Evolutionary conservation across 2,329 filamentous ascomycete genomes (phyloP), one percentile per base, ranked within the genome.

Genomic region (Nemania sp.): DNA sequence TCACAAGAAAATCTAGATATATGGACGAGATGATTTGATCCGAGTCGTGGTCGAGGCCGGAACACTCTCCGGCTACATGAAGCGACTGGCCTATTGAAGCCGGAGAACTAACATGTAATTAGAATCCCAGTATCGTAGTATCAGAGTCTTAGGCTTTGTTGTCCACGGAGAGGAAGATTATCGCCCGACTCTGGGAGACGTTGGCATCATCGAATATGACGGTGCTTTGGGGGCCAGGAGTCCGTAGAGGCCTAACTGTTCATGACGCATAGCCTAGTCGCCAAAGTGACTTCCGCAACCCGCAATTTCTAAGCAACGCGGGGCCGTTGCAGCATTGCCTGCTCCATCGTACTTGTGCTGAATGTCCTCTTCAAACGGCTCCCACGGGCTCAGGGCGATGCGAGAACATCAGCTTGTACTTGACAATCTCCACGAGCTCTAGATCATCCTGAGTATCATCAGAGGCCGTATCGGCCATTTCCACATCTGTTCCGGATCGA

Each of bases 381-480:
- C 87, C 86, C 56, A 97, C 90, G 47, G 94, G 94, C 77, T 98
- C 94, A 5, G 94, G 94, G 48, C 94, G 82, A 62, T 84, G 84
- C 17, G 89, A 88, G 76, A 98, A 98, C 47, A 96, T 78, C 67
- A 98, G 79, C 79, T 96, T 97, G 73, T 89, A 90, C 79, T 88
- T 90, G 65, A 98, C 83, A 68, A 98, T 86, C 75, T 97, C 94
- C 53, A 92, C 87, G 65, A 98, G 84, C 77, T 97, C 92, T 54
- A 97, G 73, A 57, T 88, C 85, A 59, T 80, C 79, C 3, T 64
- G 73, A n/a, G 46, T 64, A 58, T 71, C 65, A 47, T 71, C 73
- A 13, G 69, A 68, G 34, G 57, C 70, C 49, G 63, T 68, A 48
- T 65, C 72, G 61, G 75, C 78, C 74, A 78, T 84, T 69, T 83